Base-by-base conservation (phyloP, 2,329 filamentous ascomycete genomes). In the Cryphonectria carpinicola region DNA sequence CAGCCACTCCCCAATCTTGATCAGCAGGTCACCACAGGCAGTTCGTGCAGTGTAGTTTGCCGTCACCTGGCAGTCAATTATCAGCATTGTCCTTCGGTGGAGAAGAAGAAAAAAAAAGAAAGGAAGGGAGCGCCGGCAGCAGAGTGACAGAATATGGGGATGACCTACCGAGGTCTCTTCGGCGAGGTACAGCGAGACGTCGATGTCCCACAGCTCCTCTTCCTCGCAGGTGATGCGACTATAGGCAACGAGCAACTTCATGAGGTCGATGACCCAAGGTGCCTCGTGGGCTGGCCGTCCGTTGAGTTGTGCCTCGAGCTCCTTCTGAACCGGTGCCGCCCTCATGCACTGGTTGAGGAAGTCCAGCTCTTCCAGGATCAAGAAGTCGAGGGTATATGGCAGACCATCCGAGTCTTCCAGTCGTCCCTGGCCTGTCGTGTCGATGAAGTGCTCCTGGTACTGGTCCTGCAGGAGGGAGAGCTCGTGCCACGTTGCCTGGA, bases 1-100 rank as follows among this genome's bases (percentile, higher is more conserved):
- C 68, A 97, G 87, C 95, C 94, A 97, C 80, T 98, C 95, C 64
- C 93, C 93, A 71, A 97, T 85, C 82, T 97, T 98, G 81, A 97
- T 94, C 39, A 97, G 87, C 65, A 99, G 84, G 79, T 98, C 96
- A 65, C 94, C 95, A 74, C 94, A 96, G 56, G 95, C 96, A 25
- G 94, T 97, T 75, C 96, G 90, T 19, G 96, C 93, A 0, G 96
- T 98, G 82, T 98, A 99, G 80, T 98, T 98, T 43, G 95, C 93
- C 17, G 94, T 97, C 25, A 98, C 69, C 71, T 72, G 43, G n/a
- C n/a, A 62, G 39, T 13, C 3, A 28, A 39, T 72, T 2, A 25
- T 72, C 32, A 72, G 69, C 32, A 67, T 14, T 1, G 10, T 39
- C 58, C 17, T 28, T 14, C 25, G 2, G 13, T 54, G 8, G 7